Base-by-base conservation (phyloP, 257 asterid species). In the Nicotiana paniculata region DNA sequence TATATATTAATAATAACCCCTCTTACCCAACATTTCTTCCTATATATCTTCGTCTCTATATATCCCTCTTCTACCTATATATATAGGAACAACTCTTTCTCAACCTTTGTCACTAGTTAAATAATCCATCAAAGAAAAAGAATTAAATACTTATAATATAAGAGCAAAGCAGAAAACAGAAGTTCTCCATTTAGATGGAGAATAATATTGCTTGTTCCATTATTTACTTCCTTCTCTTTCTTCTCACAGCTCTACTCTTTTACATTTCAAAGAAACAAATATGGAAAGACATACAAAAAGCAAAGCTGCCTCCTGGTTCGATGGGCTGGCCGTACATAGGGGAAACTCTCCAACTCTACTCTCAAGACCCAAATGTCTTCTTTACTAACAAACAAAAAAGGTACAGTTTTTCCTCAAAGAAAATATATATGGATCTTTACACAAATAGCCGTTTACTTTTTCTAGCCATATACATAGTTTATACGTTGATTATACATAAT, bases 321-420 rank as follows among this genome's bases (percentile, higher is more conserved):
- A 89, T 91, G 97, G 97, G 98, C 3, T 93, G 90, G 93, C 93
- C 97, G 81, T 90, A 80, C 84, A 16, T 91, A 0, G 98, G 98
- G 37, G 94, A 94, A 30, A 94, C 98, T 7, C 93, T 93, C 62
- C 95, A 91, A 9, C 70, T 94, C 26, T 94, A 94, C 81, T 90
- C 93, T 83, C 91, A 93, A 64, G 90, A 88, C 74, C 97, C 98
- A 35, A 87, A 89, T 83, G 37, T 82, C 82, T 93, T 93, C 93
- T 91, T 94, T 62, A 81, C 88, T 2, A 77, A 86, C 69, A 94
- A 88, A 84, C 93, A 88, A 62, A 89, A 88, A 59, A 91, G 92
- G 97, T 93, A 37, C 1, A 33, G 11, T 6, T 12, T 15, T 13
- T 16, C 67, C 26, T 37, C 66, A 61, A 51, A 75, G 59, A 62